Evolutionary conservation across 176 grass and related monocot genomes (phyloP), one percentile per base, ranked within the genome.

Genomic region (Rhynchospora tenuis): DNA sequence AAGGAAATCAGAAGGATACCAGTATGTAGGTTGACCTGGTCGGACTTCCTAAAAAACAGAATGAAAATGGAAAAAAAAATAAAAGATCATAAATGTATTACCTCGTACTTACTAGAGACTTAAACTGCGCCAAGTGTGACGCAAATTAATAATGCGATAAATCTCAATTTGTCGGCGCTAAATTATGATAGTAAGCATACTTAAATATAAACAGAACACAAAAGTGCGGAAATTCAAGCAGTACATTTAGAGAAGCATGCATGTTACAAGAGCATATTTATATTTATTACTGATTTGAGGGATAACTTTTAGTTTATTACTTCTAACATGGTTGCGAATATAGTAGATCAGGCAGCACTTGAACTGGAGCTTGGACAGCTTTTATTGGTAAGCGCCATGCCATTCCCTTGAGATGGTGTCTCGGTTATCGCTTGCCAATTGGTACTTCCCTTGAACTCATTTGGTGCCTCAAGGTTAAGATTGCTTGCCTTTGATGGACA

Each of bases 401-500:
- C 13, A 12, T 80, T 42, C 19, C 58, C 77, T 45, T 80, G 55
- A 80, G 77, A 22, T 3, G 29, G 17, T 19, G 4, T 27, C 55
- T 59, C 51, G 16, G 19, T 20, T 10, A 29, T 60, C 27, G 56
- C 48, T 71, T 84, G 45, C 81, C 81, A 85, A 56, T 78, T 85
- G 11, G 54, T 75, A 50, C 24, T 73, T 28, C 83, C 69, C 46
- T 29, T 78, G 54, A 85, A 56, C 69, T 10, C 56, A 47, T 64
- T 58, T 1, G 83, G 83, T 15, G 83, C 66, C 70, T 45, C 83
- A n/a, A 85, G 26, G 62, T 85, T 78, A 15, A 75, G 11, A 12
- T 11, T 38, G 24, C 38, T 85, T 5, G 26, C 31, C 54, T 85
- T 85, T 75, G 71, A 77, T 19, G 83, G 83, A 59, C 83, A 85